A percentile compares a stretch with the other conserved stretches of the same genome.
phyloP scores from a whole-genome alignment of 2,329 filamentous ascomycete species.

The Corinectria fuckeliana region DNA sequence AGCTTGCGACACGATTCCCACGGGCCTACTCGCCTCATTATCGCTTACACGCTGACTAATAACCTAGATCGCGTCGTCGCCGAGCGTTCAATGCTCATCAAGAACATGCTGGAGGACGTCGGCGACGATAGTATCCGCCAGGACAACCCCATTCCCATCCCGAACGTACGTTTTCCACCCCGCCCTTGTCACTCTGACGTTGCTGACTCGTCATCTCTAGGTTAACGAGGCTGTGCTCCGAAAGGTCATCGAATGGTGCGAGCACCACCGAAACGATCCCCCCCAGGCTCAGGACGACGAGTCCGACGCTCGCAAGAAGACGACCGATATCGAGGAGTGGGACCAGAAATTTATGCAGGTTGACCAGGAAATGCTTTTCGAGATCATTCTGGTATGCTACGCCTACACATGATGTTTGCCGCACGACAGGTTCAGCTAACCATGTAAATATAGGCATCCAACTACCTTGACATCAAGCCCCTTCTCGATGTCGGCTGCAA shows the following conservation, averaged over 20 bases:
- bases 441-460: conserved; percentile 71
- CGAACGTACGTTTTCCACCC: conserved; percentile 66
- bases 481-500: conserved; percentile 98
- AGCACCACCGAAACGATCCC: conserved; percentile 91
- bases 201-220: conserved; percentile 47
- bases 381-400: conserved; percentile 87
- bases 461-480: conserved; percentile 99
- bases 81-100: conserved; percentile 93
- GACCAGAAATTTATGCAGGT: conserved; percentile 99
- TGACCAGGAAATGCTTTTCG: conserved; percentile 99
- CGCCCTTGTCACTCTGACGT: conserved; percentile 12
- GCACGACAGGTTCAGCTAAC: conserved; percentile 32
- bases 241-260: conserved; percentile 98
- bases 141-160: conserved; percentile 81
- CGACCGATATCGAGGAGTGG: conserved; percentile 99
- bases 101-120: conserved; percentile 97
- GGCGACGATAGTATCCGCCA: conserved; percentile 65
- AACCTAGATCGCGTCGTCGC: conserved; percentile 77
- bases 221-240: conserved; percentile 92
- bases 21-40: conserved; percentile 6
- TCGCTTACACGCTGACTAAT: conserved; percentile 24
- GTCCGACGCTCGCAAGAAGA: conserved; percentile 94
- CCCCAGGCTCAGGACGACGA: conserved; percentile 85
- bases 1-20: conserved; percentile 36
- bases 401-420: neutral